phyloP scores from a whole-genome alignment of 768 basidiomycete species.

The Auricularia sp. region DNA sequence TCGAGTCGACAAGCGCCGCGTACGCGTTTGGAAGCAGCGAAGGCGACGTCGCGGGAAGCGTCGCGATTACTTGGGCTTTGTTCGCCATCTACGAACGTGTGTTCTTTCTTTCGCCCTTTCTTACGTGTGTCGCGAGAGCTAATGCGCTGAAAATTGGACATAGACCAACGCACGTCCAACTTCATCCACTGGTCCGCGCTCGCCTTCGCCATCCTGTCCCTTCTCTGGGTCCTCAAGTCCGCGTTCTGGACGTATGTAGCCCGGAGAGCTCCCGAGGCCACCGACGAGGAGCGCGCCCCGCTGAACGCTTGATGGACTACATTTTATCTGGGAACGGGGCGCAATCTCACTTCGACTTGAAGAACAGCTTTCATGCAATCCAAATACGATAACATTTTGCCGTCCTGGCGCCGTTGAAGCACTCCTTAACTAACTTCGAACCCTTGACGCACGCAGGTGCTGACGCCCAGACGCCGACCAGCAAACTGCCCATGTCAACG shows the following conservation, averaged over 20 bases:
- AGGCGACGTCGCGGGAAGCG: conserved; percentile 86
- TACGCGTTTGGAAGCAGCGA: conserved; percentile 87
- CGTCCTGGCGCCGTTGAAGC: no score
- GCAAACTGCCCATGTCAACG: no score
- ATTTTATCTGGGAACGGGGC: not conserved
- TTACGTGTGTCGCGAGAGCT: no score
- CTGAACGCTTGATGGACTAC: not conserved
- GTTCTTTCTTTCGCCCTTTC: no score
- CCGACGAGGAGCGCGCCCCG: not conserved
- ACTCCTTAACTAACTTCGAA: no score
- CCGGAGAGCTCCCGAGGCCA: not conserved
- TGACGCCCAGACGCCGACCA: no score
- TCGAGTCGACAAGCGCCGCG: conserved; percentile 83
- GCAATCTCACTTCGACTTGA: no score
- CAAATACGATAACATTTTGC: no score
- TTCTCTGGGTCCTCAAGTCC: conserved; percentile 78
- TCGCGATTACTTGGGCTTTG: conserved; percentile 85
- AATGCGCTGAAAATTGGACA: no score
- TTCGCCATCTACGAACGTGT: conserved; percentile 74
- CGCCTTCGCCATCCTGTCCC: conserved; percentile 72
- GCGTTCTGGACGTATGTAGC: conserved; percentile 41
- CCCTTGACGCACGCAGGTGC: no score
- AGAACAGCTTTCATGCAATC: no score
- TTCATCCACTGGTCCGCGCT: conserved; percentile 92
- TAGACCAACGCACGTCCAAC: conserved; percentile 47